phyloP scores from a whole-genome alignment of 768 basidiomycete species.

The Trametes coccinea region DNA sequence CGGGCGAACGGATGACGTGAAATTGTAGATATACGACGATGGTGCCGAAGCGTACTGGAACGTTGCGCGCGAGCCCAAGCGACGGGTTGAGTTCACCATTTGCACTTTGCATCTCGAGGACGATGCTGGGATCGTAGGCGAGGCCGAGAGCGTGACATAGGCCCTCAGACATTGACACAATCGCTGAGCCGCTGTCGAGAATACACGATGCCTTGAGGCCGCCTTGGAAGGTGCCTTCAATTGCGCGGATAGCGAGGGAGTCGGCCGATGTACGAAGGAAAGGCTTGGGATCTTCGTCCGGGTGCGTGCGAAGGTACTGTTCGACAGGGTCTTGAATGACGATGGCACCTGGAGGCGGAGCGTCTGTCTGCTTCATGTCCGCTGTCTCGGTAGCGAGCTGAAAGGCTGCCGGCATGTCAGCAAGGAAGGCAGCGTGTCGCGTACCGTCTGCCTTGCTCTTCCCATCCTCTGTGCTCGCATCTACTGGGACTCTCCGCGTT shows the following conservation, averaged over 20 bases:
- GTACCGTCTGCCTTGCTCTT: too few relatives aligned
- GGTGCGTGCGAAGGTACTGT: conserved; percentile 2
- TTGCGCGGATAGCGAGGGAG: conserved; percentile 18
- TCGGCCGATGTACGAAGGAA: conserved; percentile 11
- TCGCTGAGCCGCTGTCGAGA: too few relatives aligned
- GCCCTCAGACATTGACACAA: conserved; percentile 28
- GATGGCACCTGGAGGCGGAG: conserved; percentile 8
- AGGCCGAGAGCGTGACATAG: conserved; percentile 19
- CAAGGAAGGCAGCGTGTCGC: background rate
- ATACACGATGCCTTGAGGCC: background rate
- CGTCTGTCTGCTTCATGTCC: background rate
- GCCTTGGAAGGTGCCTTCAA: conserved; percentile 17
- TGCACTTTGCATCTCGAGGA: conserved; percentile 19
- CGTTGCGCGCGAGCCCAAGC: too few relatives aligned
- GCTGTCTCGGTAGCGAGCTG: background rate
- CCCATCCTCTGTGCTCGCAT: too few relatives aligned
- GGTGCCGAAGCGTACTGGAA: too few relatives aligned
- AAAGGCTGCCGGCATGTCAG: background rate
- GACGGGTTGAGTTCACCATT: conserved; percentile 13
- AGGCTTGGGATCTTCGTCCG: background rate
- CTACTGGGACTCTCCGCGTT: too few relatives aligned
- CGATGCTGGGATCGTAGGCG: conserved; percentile 14
- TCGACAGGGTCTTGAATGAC: too few relatives aligned
- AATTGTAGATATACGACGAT: too few relatives aligned
- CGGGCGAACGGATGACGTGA: too few relatives aligned